phyloP scores from a whole-genome alignment of 345 rosid species.

The Bruguiera gymnorhiza region DNA sequence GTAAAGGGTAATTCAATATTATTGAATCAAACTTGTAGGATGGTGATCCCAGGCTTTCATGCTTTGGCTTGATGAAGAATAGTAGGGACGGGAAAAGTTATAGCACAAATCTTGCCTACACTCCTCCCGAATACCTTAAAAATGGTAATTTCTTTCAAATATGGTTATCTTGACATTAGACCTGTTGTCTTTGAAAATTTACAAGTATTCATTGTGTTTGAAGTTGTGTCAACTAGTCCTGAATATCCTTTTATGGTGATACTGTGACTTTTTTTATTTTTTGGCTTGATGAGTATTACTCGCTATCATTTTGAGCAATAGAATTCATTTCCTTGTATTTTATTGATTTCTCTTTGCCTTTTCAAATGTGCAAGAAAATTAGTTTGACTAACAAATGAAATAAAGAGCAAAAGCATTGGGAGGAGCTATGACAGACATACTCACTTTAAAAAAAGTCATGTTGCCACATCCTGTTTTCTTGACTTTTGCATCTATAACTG shows the following conservation, averaged over 20 bases:
- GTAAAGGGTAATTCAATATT: constrained; percentile 7
- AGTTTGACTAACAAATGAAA: neutral
- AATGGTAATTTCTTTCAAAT: constrained; percentile 47
- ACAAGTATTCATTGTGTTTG: neutral
- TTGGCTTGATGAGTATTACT: neutral
- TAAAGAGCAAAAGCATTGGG: neutral
- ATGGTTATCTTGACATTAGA: neutral
- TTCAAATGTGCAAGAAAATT: neutral
- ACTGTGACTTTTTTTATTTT: neutral
- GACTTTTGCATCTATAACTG: neutral
- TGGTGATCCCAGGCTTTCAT: constrained; percentile 98
- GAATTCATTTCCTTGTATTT: too few species aligned
- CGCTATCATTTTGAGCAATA: neutral
- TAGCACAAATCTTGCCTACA: constrained; percentile 90
- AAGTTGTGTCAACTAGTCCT: constrained; percentile 4
- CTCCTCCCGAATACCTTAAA: constrained; percentile 90
- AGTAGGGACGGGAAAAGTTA: constrained; percentile 93
- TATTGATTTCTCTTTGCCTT: neutral
- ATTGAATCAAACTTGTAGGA: constrained; percentile 47
- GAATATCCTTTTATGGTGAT: neutral
- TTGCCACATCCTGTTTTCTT: neutral
- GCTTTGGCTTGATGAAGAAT: constrained; percentile 97
- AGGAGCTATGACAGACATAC: neutral
- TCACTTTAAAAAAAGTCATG: neutral
- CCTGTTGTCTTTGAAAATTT: constrained; percentile 4